Evolutionary conservation across 2,329 filamentous ascomycete genomes (phyloP).

Genomic region (Onygena corvina): DNA sequence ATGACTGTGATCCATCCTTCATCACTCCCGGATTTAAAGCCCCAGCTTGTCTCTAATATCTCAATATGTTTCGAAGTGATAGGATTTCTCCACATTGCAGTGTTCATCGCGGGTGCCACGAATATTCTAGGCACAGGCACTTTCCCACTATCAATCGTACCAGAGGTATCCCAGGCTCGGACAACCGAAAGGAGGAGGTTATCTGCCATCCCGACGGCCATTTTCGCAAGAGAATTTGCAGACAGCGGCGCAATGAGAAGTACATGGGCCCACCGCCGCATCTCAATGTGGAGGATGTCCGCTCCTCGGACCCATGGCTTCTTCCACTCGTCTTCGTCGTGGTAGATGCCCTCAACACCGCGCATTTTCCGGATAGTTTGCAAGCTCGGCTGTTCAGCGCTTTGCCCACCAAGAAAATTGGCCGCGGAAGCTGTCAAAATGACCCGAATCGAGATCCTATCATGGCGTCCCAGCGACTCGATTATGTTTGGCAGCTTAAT

Average conservation of each 20-base stretch:
- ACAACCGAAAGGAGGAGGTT: constrained; percentile 61
- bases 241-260: constrained; percentile 69
- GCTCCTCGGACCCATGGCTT: constrained; percentile 64
- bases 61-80: constrained; percentile 58
- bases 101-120: constrained; percentile 71
- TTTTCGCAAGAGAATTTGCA: constrained; percentile 77
- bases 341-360: constrained; percentile 69
- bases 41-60: constrained; percentile 61
- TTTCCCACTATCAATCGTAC: constrained; percentile 19
- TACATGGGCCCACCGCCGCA: constrained; percentile 69
- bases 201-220: constrained; percentile 65
- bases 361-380: constrained; percentile 46
- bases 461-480: constrained; percentile 26
- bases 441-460: constrained; percentile 65
- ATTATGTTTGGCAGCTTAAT: constrained; percentile 69
- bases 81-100: constrained; percentile 74
- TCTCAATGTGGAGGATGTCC: constrained; percentile 81
- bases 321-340: constrained; percentile 76
- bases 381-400: constrained; percentile 61
- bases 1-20: constrained; percentile 29
- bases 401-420: constrained; percentile 66
- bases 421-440: constrained; percentile 63
- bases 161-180: constrained; percentile 73
- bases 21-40: constrained; percentile 20
- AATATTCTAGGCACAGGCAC: constrained; percentile 49